Base-by-base conservation (phyloP, 306 rosid genomes). In the Medicago ruthenica region DNA sequence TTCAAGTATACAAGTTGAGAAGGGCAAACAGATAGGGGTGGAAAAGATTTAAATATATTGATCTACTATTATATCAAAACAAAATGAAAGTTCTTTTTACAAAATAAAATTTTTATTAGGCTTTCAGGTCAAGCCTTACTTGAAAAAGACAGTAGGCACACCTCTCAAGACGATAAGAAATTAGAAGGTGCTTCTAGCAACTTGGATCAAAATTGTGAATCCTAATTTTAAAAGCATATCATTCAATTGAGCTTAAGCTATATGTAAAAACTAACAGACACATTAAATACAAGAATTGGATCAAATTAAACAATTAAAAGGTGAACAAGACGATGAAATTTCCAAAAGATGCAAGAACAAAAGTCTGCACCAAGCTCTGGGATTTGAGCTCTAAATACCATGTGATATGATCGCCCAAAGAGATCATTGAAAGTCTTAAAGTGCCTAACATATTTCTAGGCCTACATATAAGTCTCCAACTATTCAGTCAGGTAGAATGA, bases 1-100 rank as follows among this genome's bases (percentile, higher is more conserved):
- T 48, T 54, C 48, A 71, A 66, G 66, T 61, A 73, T 9, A 81
- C 74, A 34, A 37, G 53, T 16, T n/a, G 51, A 51, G 51, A 70
- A 39, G 65, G 55, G 71, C 53, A 41, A 5, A 41, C 12, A 41
- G 21, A 41, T 41, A 5, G 53, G 53, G 50, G 53, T 18, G 36
- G 71, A 41, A 42, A 22, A 22, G 36, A 57, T 59, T 59, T 40
- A 10, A 66, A 42, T 42, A 24, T 60, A 27, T 60, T 27, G 66
- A 9, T 24, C 40, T 58, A 11, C 61, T 18, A 20, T 18, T 13
- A 55, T 51, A 51, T 51, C 22, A 16, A 27, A 27, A 3, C 31
- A 27, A 27, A 27, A 27, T 27, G 3, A 27, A 27, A 61, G 20
- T 24, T 60, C 41, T 60, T 60, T 14, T 24, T 59, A 13, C 65